A percentile compares a stretch with the other conserved stretches of the same genome.
These are phyloP conservation scores for Phlebiopsis gigantea DNA, from an alignment of 768 basidiomycete genomes.

Conservation along the genomic window DNA sequence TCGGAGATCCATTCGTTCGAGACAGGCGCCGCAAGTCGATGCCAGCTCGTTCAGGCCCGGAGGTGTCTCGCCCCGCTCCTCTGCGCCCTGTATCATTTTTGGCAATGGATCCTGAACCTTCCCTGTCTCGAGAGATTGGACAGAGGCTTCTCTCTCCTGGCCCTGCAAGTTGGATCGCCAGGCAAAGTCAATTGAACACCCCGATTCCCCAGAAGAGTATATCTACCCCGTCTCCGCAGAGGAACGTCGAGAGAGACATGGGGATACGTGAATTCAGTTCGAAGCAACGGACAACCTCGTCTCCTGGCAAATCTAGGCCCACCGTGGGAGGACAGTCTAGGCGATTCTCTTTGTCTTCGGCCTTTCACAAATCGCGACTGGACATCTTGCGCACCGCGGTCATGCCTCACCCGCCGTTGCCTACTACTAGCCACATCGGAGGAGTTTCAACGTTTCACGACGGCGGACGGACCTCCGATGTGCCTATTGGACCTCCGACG, in stretches of 20 bases:
- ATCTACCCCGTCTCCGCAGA: no score
- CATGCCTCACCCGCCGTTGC: slow-evolving; percentile 21
- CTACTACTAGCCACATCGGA: not conserved
- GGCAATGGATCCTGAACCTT: slow-evolving; percentile 1
- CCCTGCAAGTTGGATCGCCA: not conserved
- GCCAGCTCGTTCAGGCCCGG: not conserved
- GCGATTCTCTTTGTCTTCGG: slow-evolving; percentile 20
- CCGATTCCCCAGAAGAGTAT: no score
- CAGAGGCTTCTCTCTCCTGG: not conserved
- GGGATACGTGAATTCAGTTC: not conserved
- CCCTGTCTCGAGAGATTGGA: not conserved
- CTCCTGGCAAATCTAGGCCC: slow-evolving; percentile 2
- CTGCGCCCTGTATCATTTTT: slow-evolving; percentile 11
- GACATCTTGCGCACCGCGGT: slow-evolving; percentile 17
- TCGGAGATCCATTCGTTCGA: not conserved
- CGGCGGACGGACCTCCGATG: not conserved
- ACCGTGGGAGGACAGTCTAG: not conserved
- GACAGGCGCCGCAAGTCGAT: slow-evolving; percentile 3
- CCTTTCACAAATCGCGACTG: slow-evolving; percentile 16
- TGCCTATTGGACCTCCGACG: not conserved
- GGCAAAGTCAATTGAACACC: not conserved
- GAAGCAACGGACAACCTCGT: not conserved
- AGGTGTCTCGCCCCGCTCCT: slow-evolving; percentile 2
- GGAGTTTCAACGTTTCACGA: not conserved
- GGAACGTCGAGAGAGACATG: no score